Base-by-base conservation (phyloP, 2,329 filamentous ascomycete genomes). In the Alternaria hordeiaustralica region DNA sequence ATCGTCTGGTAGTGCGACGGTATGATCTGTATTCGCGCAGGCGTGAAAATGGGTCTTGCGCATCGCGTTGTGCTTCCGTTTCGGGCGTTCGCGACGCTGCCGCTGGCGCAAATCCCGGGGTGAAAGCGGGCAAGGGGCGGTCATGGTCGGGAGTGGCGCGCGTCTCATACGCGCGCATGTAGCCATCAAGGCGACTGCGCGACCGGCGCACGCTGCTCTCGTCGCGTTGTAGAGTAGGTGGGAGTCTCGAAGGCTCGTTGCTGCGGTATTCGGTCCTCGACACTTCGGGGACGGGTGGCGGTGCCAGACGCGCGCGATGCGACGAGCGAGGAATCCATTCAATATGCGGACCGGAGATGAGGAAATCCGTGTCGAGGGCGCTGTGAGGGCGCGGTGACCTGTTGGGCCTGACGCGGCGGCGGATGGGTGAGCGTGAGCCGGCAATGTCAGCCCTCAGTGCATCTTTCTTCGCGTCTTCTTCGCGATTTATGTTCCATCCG, bases 361-460 rank as follows among this genome's bases (percentile, higher is more conserved):
- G 60, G 46, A 72, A 70, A 61, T 67, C 67, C 21, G 59, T 62
- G 53, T 67, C 71, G 54, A 69, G 69, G 30, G 67, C 63, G 55
- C 53, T 65, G 44, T 36, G 69, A 57, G 58, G 68, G 66, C 60
- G 59, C 41, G 73, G 68, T 25, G 72, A 71, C 68, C 69, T 68
- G 60, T 67, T 69, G 30, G 67, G 65, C 47, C 75, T 72, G 46
- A 69, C 69, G 68, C 84, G 82, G 62, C 88, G 85, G 64, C 88
- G 85, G 71, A 90, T 89, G 45, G 86, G 79, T 43, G 87, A 89
- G 73, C 87, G 86, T 59, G 82, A 75, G 50, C 86, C 86, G 61
- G 84, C 84, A 41, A 83, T 77, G 71, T 89, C 87, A 66, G 75
- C 77, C 75, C 87, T 88, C 66, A 81, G 74, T 57, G 81, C 75